Conservation (phyloP, 108 stramenopile genomes). For the Cyclotella sp. region DNA sequence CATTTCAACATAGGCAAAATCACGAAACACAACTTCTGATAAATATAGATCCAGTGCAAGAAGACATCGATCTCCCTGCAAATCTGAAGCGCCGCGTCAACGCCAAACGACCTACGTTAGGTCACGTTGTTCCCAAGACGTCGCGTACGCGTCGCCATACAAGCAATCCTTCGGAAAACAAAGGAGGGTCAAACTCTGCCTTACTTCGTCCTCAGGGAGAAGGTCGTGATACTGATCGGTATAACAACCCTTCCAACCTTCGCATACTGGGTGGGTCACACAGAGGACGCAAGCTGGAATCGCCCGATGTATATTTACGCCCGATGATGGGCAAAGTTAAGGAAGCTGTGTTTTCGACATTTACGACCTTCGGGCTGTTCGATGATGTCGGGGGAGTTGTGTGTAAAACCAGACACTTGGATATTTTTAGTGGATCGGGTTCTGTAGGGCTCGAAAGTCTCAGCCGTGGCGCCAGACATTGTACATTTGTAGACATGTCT, state of each 20-base stretch:
- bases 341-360: constrained; percentile 93
- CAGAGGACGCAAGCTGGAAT: constrained; percentile 82
- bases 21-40: not conserved
- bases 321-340: constrained; percentile 99
- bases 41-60: constrained; percentile 14
- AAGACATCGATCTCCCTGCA: constrained; percentile 60
- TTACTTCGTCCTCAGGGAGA: constrained; percentile 79
- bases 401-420: constrained; percentile 73
- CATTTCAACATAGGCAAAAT: not conserved
- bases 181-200: constrained; percentile 68
- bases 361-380: constrained; percentile 90
- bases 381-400: constrained; percentile 45
- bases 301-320: constrained; percentile 92
- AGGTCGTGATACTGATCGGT: constrained; percentile 60
- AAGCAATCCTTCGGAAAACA: constrained; percentile 33
- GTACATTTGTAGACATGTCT: constrained; percentile 86
- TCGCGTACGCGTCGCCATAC: constrained; percentile 41
- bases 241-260: constrained; percentile 83
- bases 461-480: constrained; percentile 88
- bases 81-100: constrained; percentile 76
- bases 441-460: constrained; percentile 93
- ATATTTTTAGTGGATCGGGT: constrained; percentile 94
- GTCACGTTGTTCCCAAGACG: constrained; percentile 77
- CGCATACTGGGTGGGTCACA: constrained; percentile 82
- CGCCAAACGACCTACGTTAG: constrained; percentile 73